Conservation (phyloP, 2,329 filamentous ascomycete species). For the Drechslera avenae region DNA sequence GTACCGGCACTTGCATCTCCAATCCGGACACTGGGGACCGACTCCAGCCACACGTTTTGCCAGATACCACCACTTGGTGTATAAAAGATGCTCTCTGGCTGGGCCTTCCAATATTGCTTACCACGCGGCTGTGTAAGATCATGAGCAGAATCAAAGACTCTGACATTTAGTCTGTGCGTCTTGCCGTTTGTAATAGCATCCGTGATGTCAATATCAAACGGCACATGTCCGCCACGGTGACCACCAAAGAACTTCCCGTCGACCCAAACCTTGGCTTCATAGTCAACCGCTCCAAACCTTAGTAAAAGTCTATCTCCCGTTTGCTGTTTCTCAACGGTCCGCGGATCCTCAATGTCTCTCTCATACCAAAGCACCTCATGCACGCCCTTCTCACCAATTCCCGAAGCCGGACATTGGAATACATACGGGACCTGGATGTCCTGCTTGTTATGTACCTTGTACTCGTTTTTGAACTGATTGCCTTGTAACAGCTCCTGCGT, state of each 20-base stretch:
- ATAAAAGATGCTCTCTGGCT: slow-evolving; percentile 66
- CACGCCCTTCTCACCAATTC: slow-evolving; percentile 64
- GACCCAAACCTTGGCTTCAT: slow-evolving; percentile 64
- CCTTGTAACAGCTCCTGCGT: slow-evolving; percentile 56
- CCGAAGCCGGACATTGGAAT: slow-evolving; percentile 68
- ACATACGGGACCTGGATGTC: slow-evolving; percentile 68
- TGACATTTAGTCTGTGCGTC: slow-evolving; percentile 55
- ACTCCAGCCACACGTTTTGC: slow-evolving; percentile 64
- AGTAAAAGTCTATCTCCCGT: slow-evolving; percentile 53
- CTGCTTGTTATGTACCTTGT: slow-evolving; percentile 51
- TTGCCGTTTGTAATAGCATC: slow-evolving; percentile 46
- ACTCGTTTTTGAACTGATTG: slow-evolving; percentile 48
- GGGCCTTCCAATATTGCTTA: slow-evolving; percentile 69
- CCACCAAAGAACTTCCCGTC: slow-evolving; percentile 59
- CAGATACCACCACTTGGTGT: slow-evolving; percentile 64
- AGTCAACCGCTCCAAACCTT: slow-evolving; percentile 67
- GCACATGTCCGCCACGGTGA: slow-evolving; percentile 65
- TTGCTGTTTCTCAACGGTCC: slow-evolving; percentile 51
- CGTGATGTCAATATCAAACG: slow-evolving; percentile 62
- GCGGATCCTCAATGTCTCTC: slow-evolving; percentile 57
- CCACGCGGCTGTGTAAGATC: slow-evolving; percentile 69
- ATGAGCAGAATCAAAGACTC: slow-evolving; percentile 67
- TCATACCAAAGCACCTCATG: slow-evolving; percentile 74
- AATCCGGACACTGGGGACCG: slow-evolving; percentile 59
- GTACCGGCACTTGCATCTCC: slow-evolving; percentile 64